These are phyloP conservation scores for Vishniacozyma victoriae DNA, from an alignment of 768 basidiomycete genomes.

Conservation along the genomic window DNA sequence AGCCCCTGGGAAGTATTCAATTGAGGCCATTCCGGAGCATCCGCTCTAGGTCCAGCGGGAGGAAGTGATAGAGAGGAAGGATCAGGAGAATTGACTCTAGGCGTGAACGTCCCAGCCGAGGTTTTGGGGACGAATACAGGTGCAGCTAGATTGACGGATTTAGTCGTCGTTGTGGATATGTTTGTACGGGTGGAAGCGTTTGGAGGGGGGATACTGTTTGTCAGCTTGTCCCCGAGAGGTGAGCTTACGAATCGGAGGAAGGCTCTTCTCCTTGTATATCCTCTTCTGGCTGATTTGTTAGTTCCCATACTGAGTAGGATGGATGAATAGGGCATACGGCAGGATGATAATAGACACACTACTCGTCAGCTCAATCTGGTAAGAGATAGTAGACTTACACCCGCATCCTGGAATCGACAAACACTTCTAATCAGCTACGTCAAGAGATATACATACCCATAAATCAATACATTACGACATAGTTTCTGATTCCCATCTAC, in stretches of 20 bases:
- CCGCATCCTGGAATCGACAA: conserved; percentile 43
- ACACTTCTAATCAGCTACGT: conserved; percentile 12
- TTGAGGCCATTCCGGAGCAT: neutral
- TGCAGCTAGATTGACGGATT: conserved; percentile 21
- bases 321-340: conserved; percentile 13
- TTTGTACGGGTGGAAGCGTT: neutral
- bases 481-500: conserved; percentile 55
- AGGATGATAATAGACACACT: conserved; percentile 42
- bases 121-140: conserved; percentile 43
- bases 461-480: conserved; percentile 85
- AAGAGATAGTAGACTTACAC: conserved; percentile 17
- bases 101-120: conserved; percentile 19
- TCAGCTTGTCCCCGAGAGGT: neutral
- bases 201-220: neutral
- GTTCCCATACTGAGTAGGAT: neutral
- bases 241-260: too few species aligned
- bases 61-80: too few species aligned
- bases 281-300: conserved; percentile 22
- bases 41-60: neutral
- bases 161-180: neutral
- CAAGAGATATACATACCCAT: conserved; percentile 58
- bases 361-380: neutral
- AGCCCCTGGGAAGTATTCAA: neutral
- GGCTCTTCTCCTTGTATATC: too few species aligned
- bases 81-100: conserved; percentile 20